A percentile compares a stretch with the other conserved stretches of the same genome.
These are phyloP conservation scores for Penicillium sp. DNA, from an alignment of 2,329 filamentous ascomycete species.

Conservation along the genomic window DNA sequence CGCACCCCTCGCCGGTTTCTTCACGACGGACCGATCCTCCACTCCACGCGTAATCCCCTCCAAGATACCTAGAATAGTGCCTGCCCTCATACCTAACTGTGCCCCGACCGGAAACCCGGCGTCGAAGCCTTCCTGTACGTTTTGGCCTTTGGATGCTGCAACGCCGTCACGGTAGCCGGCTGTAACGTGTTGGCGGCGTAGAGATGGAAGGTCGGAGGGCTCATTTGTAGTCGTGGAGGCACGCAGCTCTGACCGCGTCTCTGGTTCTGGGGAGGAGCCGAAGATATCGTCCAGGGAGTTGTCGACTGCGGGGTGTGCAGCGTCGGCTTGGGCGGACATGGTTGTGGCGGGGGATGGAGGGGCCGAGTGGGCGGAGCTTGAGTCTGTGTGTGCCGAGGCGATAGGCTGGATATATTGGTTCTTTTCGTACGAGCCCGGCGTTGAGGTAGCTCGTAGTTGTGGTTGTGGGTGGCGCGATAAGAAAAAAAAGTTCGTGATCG, in stretches of 20 bases:
- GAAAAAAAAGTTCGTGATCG: not conserved
- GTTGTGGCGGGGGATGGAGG: slow-evolving; percentile 23
- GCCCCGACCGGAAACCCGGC: slow-evolving; percentile 85
- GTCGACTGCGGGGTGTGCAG: slow-evolving; percentile 11
- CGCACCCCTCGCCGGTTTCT: slow-evolving; percentile 24
- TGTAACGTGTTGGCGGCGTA: slow-evolving; percentile 74
- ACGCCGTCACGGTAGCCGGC: slow-evolving; percentile 91
- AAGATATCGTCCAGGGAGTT: slow-evolving; percentile 44
- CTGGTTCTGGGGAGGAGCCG: slow-evolving; percentile 38
- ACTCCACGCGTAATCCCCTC: slow-evolving; percentile 61
- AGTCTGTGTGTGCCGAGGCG: slow-evolving; percentile 15
- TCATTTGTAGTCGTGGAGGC: slow-evolving; percentile 24
- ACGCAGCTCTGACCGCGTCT: not conserved
- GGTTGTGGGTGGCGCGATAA: slow-evolving; percentile 4
- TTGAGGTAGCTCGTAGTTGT: not conserved
- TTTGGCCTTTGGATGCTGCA: slow-evolving; percentile 68
- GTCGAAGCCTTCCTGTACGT: slow-evolving; percentile 86
- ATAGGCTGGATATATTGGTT: not conserved
- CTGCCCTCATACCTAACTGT: slow-evolving; percentile 70
- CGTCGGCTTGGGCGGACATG: slow-evolving; percentile 22
- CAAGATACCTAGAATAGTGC: slow-evolving; percentile 71
- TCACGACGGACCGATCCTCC: slow-evolving; percentile 28
- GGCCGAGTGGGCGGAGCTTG: slow-evolving; percentile 15
- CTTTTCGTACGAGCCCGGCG: not conserved
- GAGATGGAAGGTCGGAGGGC: slow-evolving; percentile 68